These are phyloP conservation scores for Blumeria graminis DNA, from an alignment of 2,329 filamentous ascomycete species.

Conservation along the genomic window DNA sequence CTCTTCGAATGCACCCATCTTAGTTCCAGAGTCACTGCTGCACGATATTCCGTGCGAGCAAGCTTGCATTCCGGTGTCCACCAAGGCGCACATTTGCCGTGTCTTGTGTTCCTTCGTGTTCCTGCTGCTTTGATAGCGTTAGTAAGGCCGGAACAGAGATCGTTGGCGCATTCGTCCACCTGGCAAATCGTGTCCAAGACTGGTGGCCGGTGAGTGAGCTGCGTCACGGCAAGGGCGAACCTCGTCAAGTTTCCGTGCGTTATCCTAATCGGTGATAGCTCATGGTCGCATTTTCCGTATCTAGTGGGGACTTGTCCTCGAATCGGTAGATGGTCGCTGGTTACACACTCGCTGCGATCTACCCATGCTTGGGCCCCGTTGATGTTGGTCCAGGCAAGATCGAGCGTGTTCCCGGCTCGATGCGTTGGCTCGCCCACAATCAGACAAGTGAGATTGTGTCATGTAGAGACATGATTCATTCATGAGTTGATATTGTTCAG, in stretches of 20 bases:
- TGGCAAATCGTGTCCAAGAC: not conserved
- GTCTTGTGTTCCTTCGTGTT: not conserved
- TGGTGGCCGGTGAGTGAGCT: not conserved
- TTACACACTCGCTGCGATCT: not conserved
- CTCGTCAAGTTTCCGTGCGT: not conserved
- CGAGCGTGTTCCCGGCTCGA: not conserved
- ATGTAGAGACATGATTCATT: no score
- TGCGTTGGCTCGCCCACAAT: not conserved
- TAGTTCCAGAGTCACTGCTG: not conserved
- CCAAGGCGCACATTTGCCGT: not conserved
- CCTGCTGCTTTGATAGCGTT: not conserved
- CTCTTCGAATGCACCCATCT: not conserved
- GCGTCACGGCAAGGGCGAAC: not conserved
- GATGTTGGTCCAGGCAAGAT: not conserved
- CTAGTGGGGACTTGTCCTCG: not conserved
- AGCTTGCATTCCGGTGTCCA: not conserved
- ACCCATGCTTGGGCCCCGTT: not conserved
- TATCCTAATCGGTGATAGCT: not conserved
- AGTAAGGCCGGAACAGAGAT: not conserved
- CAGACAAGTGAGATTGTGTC: not conserved
- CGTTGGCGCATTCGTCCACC: not conserved
- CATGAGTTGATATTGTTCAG: no score
- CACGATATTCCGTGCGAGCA: not conserved
- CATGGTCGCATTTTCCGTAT: not conserved
- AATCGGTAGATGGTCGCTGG: not conserved